These are phyloP conservation scores for Crithidia fasciculata DNA, from an alignment of 208 protist genomes.

Conservation along the genomic window DNA sequence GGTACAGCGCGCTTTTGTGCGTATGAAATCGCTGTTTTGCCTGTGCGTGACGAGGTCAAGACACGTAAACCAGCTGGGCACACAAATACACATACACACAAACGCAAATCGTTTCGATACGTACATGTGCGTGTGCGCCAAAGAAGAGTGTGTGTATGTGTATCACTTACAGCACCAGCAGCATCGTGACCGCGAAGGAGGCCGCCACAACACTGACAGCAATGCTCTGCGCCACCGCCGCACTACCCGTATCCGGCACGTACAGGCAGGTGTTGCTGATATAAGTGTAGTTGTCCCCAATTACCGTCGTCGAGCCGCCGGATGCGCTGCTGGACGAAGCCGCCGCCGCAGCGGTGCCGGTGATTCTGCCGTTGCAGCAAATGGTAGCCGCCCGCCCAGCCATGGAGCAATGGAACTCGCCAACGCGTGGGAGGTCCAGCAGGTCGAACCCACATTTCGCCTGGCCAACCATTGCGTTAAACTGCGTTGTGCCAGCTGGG, in stretches of 20 bases:
- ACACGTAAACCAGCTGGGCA: no score
- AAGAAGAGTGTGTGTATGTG: not conserved
- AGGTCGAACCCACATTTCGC: constrained; percentile 11
- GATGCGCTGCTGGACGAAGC: not conserved
- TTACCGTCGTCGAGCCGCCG: not conserved
- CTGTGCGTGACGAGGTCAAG: no score
- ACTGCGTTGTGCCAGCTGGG: not conserved
- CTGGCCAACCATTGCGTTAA: not conserved
- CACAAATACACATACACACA: no score
- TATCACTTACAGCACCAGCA: not conserved
- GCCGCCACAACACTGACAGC: not conserved
- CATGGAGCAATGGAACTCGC: constrained; percentile 25
- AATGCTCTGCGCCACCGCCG: not conserved
- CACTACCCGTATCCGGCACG: not conserved
- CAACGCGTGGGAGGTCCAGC: constrained; percentile 19
- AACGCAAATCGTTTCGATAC: no score
- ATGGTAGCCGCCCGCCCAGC: not conserved
- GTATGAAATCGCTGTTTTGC: no score
- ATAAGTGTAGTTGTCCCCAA: constrained; percentile 12
- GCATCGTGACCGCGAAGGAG: not conserved
- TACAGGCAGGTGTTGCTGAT: constrained; percentile 22
- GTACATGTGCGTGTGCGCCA: no score
- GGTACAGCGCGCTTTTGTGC: no score
- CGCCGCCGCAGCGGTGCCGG: not conserved
- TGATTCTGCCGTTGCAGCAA: constrained; percentile 33